phyloP scores from a whole-genome alignment of 1,284 basidiomycete species.

The Boletus smithii region DNA sequence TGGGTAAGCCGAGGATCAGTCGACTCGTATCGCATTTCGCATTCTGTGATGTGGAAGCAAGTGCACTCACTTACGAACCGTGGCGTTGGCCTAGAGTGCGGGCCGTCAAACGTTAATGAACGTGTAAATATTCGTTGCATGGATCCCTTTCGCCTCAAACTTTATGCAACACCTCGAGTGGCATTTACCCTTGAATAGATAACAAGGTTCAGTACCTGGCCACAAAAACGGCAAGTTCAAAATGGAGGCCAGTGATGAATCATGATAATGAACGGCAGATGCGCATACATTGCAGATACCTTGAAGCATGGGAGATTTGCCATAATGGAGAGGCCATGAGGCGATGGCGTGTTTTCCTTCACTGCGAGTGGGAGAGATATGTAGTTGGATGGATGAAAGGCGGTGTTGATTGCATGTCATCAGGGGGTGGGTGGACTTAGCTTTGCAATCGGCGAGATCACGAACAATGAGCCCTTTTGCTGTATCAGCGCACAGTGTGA shows the following conservation, averaged over 20 bases:
- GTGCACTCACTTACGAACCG: neutral
- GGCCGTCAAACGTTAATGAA: constrained; percentile 10
- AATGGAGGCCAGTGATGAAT: constrained; percentile 21
- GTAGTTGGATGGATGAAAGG: constrained; percentile 3
- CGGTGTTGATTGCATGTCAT: constrained; percentile 17
- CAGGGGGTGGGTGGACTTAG: constrained; percentile 20
- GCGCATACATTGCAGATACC: constrained; percentile 7
- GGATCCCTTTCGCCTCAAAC: neutral
- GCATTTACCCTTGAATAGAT: neutral
- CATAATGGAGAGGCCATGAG: constrained; percentile 26
- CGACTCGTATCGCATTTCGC: neutral
- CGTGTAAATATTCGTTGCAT: constrained; percentile 3
- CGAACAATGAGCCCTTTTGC: constrained; percentile 9
- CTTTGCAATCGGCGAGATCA: constrained; percentile 21
- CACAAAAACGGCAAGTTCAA: constrained; percentile 7
- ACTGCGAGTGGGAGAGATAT: constrained; percentile 3
- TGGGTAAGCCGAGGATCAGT: constrained; percentile 17
- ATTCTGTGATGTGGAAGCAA: constrained; percentile 12
- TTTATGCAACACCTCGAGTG: constrained; percentile 2
- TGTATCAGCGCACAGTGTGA: constrained; percentile 1
- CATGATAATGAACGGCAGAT: constrained; percentile 3
- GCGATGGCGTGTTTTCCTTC: constrained; percentile 22
- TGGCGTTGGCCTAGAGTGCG: constrained; percentile 1
- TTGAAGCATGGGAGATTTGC: constrained; percentile 10
- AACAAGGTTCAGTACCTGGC: constrained; percentile 10